Evolutionary conservation across 2,329 filamentous ascomycete species (phyloP), one percentile per base, ranked within the genome.

Genomic region (Paraphaeosphaeria minitans): DNA sequence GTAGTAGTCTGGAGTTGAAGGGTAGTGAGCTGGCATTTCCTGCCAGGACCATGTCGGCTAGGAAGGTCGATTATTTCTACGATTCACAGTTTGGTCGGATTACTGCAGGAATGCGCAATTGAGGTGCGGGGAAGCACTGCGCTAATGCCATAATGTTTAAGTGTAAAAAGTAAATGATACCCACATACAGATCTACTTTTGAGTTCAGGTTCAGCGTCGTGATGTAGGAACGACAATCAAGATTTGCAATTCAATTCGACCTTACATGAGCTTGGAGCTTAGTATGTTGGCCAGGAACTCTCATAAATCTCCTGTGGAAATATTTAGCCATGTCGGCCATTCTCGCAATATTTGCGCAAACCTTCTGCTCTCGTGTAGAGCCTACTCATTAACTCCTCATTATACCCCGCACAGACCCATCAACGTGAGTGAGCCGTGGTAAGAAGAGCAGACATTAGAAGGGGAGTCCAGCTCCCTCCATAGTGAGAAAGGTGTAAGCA

Each of bases 31-130:
- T 55, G n/a, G 46, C 37, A 9, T 21, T 55, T 41, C 56, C 56
- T 12, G 52, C 53, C 7, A 53, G 46, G 31, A 43, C 41, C 7
- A 33, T 55, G 39, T 50, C 56, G 10, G 51, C 35, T 14, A 37
- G 41, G 22, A 49, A 33, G n/a, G 31, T 55, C 43, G 47, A 58
- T 14, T 43, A 51, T 12, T 51, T 58, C 12, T 21, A 55, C 12
- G 39, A 55, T 46, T 16, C 49, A 13, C 56, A 58, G 13, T 58
- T 58, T 35, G 56, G 56, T 6, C 39, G 16, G 21, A 41, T 55
- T 24, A 35, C 46, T 14, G 37, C 47, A 19, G 56, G 51, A 7
- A 42, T 46, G 24, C 56, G 19, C 8, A 14, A 5, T 2, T 50
- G 31, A 50, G 21, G 31, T 9, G 33, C 47, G 16, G 14, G 10